Evolutionary conservation across 768 basidiomycete genomes (phyloP), one percentile per base, ranked within the genome.

Genomic region (Pleurotus tuoliensis): DNA sequence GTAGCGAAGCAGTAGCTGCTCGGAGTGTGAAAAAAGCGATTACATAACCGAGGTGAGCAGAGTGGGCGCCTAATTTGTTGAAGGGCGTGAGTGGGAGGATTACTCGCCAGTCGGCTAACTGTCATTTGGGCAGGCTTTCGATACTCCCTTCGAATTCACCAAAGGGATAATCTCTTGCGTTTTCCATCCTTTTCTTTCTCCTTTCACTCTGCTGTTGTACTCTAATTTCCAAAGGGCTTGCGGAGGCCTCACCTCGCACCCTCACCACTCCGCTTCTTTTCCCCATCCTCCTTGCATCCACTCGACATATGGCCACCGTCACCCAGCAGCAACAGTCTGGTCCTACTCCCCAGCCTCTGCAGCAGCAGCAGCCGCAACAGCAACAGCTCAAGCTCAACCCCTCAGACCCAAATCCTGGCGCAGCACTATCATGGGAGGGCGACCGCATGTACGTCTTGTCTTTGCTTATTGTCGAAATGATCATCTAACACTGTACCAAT

Each of bases 401-500:
- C 20, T 61, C 64, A 22, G 62, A 63, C 52, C 62, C 60, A 27
- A 51, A 63, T 49, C 62, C 67, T 39, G 60, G 62, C 39, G 56
- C 70, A 15, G 27, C 64, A 39, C 66, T 84, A 18, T 83, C 86
- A 58, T 92, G 90, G 90, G 90, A 92, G 66, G 90, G 89, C 56
- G 90, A 92, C 75, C 87, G 78, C 73, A 92, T 92, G 90, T 91
- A 58, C 59, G 83, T 34, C 30, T 34, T 78, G 55, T 52, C 25
- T 45, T 49, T 53, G 59, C 58, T 59, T 54, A 57, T 39, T 8
- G 37, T 40, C 22, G 59, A 55, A 58, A 44, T 47, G 59, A 44
- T 25, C 43, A 59, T 24, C 46, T 44, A 25, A 43, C 15, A 55
- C 56, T 30, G 52, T 49, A 25, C 55, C 40, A 24, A 47, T 54